These are phyloP conservation scores for Liquidambar formosana DNA, from an alignment of 164 flowering plant genomes.

Conservation along the genomic window DNA sequence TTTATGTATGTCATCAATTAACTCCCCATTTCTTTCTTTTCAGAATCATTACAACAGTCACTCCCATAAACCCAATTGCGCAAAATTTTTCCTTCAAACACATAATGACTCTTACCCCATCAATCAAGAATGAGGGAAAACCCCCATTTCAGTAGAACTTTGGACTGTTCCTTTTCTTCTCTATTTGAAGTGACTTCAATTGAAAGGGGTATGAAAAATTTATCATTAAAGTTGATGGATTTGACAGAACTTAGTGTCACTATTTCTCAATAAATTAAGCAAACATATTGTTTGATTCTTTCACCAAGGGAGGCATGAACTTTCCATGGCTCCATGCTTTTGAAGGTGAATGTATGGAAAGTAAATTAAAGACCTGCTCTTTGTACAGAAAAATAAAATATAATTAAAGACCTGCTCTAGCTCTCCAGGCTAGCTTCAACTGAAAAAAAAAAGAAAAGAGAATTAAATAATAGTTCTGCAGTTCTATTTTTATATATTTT, in stretches of 20 bases:
- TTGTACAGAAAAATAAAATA: too few relatives aligned
- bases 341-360: too few relatives aligned
- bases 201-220: background rate
- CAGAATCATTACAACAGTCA: conserved; percentile 22
- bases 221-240: conserved; percentile 32
- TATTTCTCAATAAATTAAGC: conserved; percentile 11
- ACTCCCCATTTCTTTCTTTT: conserved; percentile 21
- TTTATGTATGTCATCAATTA: conserved; percentile 6
- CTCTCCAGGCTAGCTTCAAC: too few relatives aligned
- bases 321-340: too few relatives aligned
- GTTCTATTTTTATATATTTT: too few relatives aligned
- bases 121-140: background rate
- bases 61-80: conserved; percentile 22
- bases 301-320: conserved; percentile 2
- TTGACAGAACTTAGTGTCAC: conserved; percentile 34
- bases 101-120: conserved; percentile 17
- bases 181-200: conserved; percentile 24
- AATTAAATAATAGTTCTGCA: too few relatives aligned
- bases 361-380: too few relatives aligned
- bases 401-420: too few relatives aligned
- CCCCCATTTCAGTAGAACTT: conserved; percentile 6
- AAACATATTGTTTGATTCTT: conserved; percentile 4
- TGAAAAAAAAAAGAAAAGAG: too few relatives aligned
- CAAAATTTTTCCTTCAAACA: conserved; percentile 10
- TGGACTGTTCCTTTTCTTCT: conserved; percentile 20